Conservation (phyloP, 345 rosid genomes). For the Cardamine occulta region DNA sequence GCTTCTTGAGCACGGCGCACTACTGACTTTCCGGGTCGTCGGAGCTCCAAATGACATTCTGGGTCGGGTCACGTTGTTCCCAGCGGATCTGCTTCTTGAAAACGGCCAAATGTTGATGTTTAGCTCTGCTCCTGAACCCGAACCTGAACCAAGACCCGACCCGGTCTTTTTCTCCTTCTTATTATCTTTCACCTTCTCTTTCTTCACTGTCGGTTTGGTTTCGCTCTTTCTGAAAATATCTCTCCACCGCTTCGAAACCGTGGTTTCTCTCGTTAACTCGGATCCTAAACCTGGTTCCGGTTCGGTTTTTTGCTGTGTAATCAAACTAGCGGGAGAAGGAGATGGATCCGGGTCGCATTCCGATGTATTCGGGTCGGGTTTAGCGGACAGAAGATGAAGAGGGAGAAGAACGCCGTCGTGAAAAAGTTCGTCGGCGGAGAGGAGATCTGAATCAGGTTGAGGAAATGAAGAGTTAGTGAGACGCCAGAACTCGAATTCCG, state of each 20-base stretch:
- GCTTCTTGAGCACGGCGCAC: conserved; percentile 85
- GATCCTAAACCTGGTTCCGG: conserved; percentile 35
- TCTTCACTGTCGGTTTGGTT: conserved; percentile 47
- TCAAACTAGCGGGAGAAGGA: conserved; percentile 16
- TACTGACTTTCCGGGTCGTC: conserved; percentile 64
- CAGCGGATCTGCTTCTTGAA: conserved; percentile 84
- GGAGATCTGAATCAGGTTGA: conserved; percentile 52
- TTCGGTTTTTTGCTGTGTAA: conserved; percentile 24
- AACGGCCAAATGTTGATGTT: conserved; percentile 87
- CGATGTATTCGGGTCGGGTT: conserved; percentile 30
- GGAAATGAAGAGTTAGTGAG: conserved; percentile 52
- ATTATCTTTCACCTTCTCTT: conserved; percentile 45
- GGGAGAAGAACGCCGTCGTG: conserved; percentile 72
- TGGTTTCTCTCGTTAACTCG: conserved; percentile 22
- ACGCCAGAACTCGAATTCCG: conserved; percentile 84
- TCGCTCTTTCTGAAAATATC: conserved; percentile 64
- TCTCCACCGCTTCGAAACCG: conserved; percentile 72
- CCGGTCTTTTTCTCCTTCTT: conserved; percentile 45
- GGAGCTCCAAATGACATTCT: conserved; percentile 51
- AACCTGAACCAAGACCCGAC: conserved; percentile 40
- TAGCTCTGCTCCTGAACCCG: conserved; percentile 53
- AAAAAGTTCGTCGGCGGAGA: conserved; percentile 80
- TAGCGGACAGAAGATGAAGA: conserved; percentile 50
- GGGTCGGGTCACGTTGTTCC: conserved; percentile 60
- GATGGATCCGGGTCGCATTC: conserved; percentile 35